A percentile compares a stretch with the other conserved stretches of the same genome.
Evolutionary conservation across 2,329 filamentous ascomycete species (phyloP).

Genomic region (Pestalotiopsis sp.): DNA sequence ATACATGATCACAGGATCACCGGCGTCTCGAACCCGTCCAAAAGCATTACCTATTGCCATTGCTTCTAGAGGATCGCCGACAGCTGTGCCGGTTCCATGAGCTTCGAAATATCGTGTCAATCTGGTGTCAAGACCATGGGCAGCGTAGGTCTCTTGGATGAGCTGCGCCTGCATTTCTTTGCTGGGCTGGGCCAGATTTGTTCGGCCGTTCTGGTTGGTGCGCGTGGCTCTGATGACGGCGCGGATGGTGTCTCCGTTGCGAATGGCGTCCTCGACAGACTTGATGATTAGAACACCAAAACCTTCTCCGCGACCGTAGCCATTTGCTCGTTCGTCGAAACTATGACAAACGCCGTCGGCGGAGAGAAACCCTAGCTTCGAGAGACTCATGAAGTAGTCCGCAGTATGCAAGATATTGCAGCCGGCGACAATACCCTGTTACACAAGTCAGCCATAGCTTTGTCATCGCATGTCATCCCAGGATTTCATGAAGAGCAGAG

Average conservation of each 20-base stretch:
- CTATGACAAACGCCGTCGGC: slow-evolving; percentile 15
- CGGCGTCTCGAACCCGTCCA: slow-evolving; percentile 10
- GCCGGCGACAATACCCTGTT: slow-evolving; percentile 1
- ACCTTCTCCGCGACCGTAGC: slow-evolving; percentile 17
- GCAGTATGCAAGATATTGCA: not conserved
- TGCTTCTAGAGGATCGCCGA: slow-evolving; percentile 29
- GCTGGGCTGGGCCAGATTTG: not conserved
- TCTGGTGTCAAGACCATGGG: slow-evolving; percentile 41
- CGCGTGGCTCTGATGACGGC: slow-evolving; percentile 7
- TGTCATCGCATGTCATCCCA: too few relatives aligned
- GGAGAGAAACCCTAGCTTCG: slow-evolving; percentile 7
- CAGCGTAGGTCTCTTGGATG: slow-evolving; percentile 29
- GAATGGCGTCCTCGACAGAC: slow-evolving; percentile 12
- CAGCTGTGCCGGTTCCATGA: slow-evolving; percentile 29
- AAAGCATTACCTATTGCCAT: slow-evolving; percentile 20
- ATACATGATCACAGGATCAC: slow-evolving; percentile 22
- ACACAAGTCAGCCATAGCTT: too few relatives aligned
- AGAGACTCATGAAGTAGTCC: not conserved
- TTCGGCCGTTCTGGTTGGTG: not conserved
- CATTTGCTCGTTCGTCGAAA: slow-evolving; percentile 13
- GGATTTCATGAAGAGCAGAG: slow-evolving; percentile 28
- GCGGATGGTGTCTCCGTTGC: slow-evolving; percentile 17
- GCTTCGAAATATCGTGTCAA: slow-evolving; percentile 27
- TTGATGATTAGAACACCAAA: slow-evolving; percentile 15
- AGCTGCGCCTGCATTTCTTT: too few relatives aligned